phyloP scores from a whole-genome alignment of 2,329 filamentous ascomycete genomes.

The Exophiala dermatitidis region DNA sequence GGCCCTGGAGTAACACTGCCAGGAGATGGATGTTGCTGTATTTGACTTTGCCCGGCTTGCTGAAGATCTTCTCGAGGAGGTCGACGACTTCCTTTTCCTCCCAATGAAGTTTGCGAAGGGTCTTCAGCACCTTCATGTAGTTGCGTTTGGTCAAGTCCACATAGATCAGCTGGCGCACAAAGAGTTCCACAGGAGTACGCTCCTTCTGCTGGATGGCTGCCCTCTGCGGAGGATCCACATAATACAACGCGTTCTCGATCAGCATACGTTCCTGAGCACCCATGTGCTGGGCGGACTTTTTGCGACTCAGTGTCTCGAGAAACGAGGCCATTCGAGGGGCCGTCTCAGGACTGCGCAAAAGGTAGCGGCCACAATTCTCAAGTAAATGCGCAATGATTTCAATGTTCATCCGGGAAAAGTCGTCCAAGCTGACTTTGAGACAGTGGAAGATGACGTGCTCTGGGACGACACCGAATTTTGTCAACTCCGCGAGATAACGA shows the following conservation, averaged over 20 bases:
- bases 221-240: conserved; percentile 89
- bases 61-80: conserved; percentile 82
- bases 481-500: conserved; percentile 93
- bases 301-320: conserved; percentile 86
- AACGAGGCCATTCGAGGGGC: conserved; percentile 90
- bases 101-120: conserved; percentile 94
- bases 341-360: conserved; percentile 87
- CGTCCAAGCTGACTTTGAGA: conserved; percentile 91
- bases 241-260: conserved; percentile 96
- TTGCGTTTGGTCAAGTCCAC: conserved; percentile 90
- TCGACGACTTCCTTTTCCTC: conserved; percentile 80
- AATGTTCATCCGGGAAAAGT: conserved; percentile 98
- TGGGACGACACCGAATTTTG: conserved; percentile 95
- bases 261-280: conserved; percentile 96
- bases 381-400: conserved; percentile 95
- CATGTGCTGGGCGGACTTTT: conserved; percentile 91
- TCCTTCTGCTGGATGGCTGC: conserved; percentile 96
- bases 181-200: conserved; percentile 83
- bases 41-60: conserved; percentile 93
- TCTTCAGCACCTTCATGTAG: conserved; percentile 86
- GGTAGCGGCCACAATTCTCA: conserved; percentile 91
- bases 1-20: conserved; percentile 76
- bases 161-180: conserved; percentile 87
- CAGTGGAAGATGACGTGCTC: conserved; percentile 99
- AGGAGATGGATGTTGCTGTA: conserved; percentile 94